Evolutionary conservation across 805 yeast genomes (phyloP), one percentile per base, ranked within the genome.

Genomic region (Yarrowia alimentaria): DNA sequence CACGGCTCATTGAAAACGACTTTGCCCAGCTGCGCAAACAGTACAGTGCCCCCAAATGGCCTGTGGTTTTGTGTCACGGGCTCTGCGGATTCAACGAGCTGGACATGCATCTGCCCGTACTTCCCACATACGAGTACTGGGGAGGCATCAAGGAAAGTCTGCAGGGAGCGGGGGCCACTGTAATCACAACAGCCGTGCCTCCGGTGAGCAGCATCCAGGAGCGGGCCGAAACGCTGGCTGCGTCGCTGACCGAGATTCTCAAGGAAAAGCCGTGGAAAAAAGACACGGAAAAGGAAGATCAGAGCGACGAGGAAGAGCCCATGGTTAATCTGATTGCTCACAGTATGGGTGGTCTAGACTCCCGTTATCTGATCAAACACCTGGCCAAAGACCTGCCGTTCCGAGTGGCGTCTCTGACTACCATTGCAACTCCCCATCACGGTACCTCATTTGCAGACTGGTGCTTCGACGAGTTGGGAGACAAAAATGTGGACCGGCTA

Each of bases 311-410:
- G 11, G 54, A 29, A 9, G 28, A 31, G 25, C 35, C 49, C 16
- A 80, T 79, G 54, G 73, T 89, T 12, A 90, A 90, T 60, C 63
- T 89, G 34, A 72, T 89, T 19, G 93, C 93, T 5, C 97, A 89
- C 62, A 87, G 96, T 0, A 88, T 89, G 96, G 97, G 97, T 5
- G 97, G 97, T 0, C 68, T 89, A 22, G 96, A 90, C 61, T 78
- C 89, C 25, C 68, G 97, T 47, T 86, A 80, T 61, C 65, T 90
- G 56, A 84, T 88, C 2, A 74, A 85, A 0, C 69, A 75, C 42
- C 62, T 84, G 65, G 50, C 28, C 5, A 70, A 40, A 68, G 63
- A 53, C 47, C 60, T 68, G 26, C 66, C 73, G 33, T 82, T 78
- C 58, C 68, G 78, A 57, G 83, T 90, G 7, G 78, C 74, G 1